A percentile compares a stretch with the other conserved stretches of the same genome.
These are phyloP conservation scores for Lavandula angustifolia DNA, from an alignment of 257 asterid genomes.

Conservation along the genomic window DNA sequence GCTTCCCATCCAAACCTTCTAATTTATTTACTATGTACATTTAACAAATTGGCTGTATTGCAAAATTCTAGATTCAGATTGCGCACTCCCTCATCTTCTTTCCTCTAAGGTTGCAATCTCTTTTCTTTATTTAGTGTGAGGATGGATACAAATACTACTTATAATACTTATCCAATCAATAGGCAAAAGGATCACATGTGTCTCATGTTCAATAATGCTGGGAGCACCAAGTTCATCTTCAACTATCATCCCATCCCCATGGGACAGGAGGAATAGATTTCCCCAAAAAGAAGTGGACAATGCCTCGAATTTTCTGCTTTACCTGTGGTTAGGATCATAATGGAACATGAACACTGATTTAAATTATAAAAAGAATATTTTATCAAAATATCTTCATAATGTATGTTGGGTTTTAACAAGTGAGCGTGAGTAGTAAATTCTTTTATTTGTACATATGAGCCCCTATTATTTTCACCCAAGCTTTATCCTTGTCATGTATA, in stretches of 20 bases:
- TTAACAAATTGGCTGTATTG: neutral
- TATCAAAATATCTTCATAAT: neutral
- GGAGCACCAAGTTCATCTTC: slow-evolving; percentile 6
- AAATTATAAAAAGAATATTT: neutral
- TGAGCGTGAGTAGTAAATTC: neutral
- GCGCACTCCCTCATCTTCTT: neutral
- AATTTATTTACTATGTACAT: neutral
- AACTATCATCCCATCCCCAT: neutral
- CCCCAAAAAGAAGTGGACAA: neutral
- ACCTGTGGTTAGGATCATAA: neutral
- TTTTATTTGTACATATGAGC: neutral
- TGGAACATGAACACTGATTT: neutral
- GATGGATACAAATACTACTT: neutral
- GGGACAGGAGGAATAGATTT: neutral
- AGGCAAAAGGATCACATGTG: slow-evolving; percentile 2
- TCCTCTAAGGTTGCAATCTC: neutral
- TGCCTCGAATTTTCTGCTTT: neutral
- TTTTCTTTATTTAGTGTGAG: neutral
- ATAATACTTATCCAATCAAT: neutral
- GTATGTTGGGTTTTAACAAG: neutral
- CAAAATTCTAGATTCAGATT: slow-evolving; percentile 1
- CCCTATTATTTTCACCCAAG: neutral
- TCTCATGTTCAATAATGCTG: slow-evolving; percentile 3
- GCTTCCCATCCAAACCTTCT: neutral
- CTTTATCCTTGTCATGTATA: neutral